Percentiles rank a stretch among this genome's conserved stretches.
These are phyloP conservation scores for Colletotrichum tofieldiae DNA, from an alignment of 2,329 filamentous ascomycete species.

Conservation along the genomic window DNA sequence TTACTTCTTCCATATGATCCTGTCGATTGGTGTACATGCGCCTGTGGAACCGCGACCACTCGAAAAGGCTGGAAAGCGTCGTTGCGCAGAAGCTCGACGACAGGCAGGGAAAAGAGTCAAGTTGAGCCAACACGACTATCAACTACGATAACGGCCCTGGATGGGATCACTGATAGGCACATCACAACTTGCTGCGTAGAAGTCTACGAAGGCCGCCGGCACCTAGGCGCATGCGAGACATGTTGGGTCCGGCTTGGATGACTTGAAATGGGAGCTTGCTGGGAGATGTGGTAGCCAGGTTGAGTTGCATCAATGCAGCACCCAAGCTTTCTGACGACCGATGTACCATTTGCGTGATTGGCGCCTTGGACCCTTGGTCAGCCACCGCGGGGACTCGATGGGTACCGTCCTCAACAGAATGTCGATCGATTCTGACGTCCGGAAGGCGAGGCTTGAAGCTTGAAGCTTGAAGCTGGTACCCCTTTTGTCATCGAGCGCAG, in stretches of 20 bases:
- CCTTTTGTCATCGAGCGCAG: slow-evolving; percentile 1
- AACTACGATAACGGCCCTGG: slow-evolving; percentile 5
- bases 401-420: slow-evolving; percentile 6
- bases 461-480: slow-evolving; percentile 17
- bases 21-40: neutral
- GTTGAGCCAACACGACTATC: slow-evolving; percentile 3
- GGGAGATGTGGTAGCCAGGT: neutral
- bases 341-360: slow-evolving; percentile 11
- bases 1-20: slow-evolving; percentile 3
- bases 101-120: slow-evolving; percentile 3
- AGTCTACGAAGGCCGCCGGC: neutral
- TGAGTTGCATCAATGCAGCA: slow-evolving; percentile 20
- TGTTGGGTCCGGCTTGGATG: neutral
- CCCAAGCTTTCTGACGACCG: slow-evolving; percentile 32
- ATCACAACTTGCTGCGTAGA: neutral
- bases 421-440: slow-evolving; percentile 25
- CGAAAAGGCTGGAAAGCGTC: slow-evolving; percentile 5
- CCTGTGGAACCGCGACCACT: neutral
- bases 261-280: neutral
- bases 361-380: slow-evolving; percentile 5
- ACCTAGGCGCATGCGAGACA: neutral
- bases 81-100: neutral
- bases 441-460: slow-evolving; percentile 22
- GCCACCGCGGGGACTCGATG: slow-evolving; percentile 11
- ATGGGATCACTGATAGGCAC: slow-evolving; percentile 10